A percentile compares a stretch with the other conserved stretches of the same genome.
These are phyloP conservation scores for Nakaseomyces glabratus DNA, from an alignment of 1,139 yeast genomes.

Conservation along the genomic window DNA sequence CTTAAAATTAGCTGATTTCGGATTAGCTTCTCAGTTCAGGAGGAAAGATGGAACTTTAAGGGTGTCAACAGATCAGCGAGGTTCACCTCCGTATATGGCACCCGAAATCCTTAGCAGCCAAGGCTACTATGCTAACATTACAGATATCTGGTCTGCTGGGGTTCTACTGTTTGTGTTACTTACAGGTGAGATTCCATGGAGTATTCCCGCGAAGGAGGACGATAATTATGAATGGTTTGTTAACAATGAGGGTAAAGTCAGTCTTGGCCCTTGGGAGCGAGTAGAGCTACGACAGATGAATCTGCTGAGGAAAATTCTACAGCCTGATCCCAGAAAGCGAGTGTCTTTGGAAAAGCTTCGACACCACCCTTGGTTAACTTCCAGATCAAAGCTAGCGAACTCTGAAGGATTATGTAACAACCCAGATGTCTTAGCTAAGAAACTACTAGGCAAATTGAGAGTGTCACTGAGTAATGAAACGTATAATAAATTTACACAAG, in stretches of 20 bases:
- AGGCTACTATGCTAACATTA: constrained; percentile 42
- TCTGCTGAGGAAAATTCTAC: constrained; percentile 43
- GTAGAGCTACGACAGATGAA: constrained; percentile 41
- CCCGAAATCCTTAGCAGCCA: constrained; percentile 47
- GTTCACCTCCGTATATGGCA: constrained; percentile 66
- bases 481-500: constrained; percentile 28
- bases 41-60: constrained; percentile 51
- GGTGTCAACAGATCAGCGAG: constrained; percentile 48
- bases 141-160: constrained; percentile 62
- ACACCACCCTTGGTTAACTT: constrained; percentile 45
- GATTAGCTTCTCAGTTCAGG: constrained; percentile 50
- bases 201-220: constrained; percentile 45
- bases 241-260: constrained; percentile 37
- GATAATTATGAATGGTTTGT: constrained; percentile 39
- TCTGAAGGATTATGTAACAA: constrained; percentile 42
- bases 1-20: constrained; percentile 59
- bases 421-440: constrained; percentile 38
- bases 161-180: constrained; percentile 49
- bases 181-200: constrained; percentile 62
- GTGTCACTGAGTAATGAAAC: constrained; percentile 41
- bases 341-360: constrained; percentile 35
- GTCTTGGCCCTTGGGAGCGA: constrained; percentile 44
- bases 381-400: constrained; percentile 36
- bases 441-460: constrained; percentile 38
- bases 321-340: constrained; percentile 39